Conservation (phyloP, 495 filamentous ascomycete genomes). For the Aspergillus ellipticus region DNA sequence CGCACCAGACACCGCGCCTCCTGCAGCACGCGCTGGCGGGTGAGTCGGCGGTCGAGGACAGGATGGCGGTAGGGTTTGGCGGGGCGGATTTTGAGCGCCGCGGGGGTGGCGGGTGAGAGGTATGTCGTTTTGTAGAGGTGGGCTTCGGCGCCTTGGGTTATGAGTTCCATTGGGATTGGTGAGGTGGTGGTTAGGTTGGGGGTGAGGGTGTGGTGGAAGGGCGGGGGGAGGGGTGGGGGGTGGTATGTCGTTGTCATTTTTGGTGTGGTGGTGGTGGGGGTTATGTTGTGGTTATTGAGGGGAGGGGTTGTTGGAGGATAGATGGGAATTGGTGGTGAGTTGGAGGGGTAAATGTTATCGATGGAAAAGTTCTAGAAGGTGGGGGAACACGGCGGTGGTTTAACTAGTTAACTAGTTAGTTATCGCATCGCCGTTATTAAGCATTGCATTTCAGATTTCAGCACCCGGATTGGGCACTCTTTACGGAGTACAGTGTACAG, state of each 20-base stretch:
- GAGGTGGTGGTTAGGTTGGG: constrained; percentile 32
- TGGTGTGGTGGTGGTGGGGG: background rate
- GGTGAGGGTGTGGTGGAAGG: constrained; percentile 54
- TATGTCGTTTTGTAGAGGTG: constrained; percentile 86
- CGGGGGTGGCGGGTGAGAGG: constrained; percentile 63
- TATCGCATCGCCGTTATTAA: too few relatives aligned
- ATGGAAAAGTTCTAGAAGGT: background rate
- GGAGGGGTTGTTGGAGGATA: background rate
- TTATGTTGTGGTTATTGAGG: background rate
- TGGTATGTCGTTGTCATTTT: constrained; percentile 19
- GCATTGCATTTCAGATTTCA: too few relatives aligned
- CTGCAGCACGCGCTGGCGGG: constrained; percentile 76
- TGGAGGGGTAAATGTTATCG: background rate
- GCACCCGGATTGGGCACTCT: too few relatives aligned
- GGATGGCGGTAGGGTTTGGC: constrained; percentile 92
- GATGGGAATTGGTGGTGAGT: background rate
- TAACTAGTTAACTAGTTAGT: too few relatives aligned
- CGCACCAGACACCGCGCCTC: constrained; percentile 82
- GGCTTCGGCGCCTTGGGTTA: constrained; percentile 93
- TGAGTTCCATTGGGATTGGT: constrained; percentile 48
- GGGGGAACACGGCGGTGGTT: too few relatives aligned
- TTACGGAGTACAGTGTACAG: too few relatives aligned
- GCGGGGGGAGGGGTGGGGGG: constrained; percentile 57
- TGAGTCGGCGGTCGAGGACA: constrained; percentile 80
- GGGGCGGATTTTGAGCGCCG: constrained; percentile 89